Percentiles rank a stretch among this genome's conserved stretches.
phyloP scores from a whole-genome alignment of 129 eudicot genomes.

The Calendula officinalis region DNA sequence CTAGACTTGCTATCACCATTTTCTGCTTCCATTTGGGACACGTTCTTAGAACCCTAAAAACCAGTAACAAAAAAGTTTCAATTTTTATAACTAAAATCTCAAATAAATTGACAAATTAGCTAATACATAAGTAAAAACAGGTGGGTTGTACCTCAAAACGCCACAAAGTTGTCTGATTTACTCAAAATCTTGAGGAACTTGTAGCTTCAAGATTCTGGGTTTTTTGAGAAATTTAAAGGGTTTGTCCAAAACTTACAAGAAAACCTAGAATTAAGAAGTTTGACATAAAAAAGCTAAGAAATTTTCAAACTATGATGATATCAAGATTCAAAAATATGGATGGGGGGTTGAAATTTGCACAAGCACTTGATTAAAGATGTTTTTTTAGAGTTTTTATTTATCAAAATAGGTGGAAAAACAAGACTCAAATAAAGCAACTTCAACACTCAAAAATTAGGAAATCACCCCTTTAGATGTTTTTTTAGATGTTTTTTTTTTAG shows the following conservation, averaged over 20 bases:
- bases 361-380: conserved; percentile 36
- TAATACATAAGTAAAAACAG: conserved; percentile 21
- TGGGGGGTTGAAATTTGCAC: conserved; percentile 33
- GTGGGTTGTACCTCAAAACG: conserved; percentile 32
- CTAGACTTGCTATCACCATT: conserved; percentile 57
- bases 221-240: conserved; percentile 12
- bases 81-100: conserved; percentile 10
- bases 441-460: no score
- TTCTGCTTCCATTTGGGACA: conserved; percentile 53
- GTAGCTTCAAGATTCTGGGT: conserved; percentile 16
- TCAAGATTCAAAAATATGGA: conserved; percentile 34
- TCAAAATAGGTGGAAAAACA: conserved; percentile 32
- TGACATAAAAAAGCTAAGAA: conserved; percentile 21
- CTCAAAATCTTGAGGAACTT: conserved; percentile 2
- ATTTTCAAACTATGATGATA: conserved; percentile 42
- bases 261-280: conserved; percentile 19
- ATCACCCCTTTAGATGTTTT: no score
- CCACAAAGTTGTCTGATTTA: conserved; percentile 25
- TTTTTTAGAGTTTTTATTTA: conserved; percentile 16
- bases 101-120: conserved; percentile 20
- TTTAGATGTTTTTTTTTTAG: no score
- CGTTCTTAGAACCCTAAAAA: conserved; percentile 23
- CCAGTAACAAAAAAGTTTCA: background rate
- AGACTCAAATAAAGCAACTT: conserved; percentile 23
- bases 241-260: conserved; percentile 16